A percentile compares a stretch with the other conserved stretches of the same genome.
phyloP scores from a whole-genome alignment of 2,329 filamentous ascomycete species.

The Trichoderma pleuroti region DNA sequence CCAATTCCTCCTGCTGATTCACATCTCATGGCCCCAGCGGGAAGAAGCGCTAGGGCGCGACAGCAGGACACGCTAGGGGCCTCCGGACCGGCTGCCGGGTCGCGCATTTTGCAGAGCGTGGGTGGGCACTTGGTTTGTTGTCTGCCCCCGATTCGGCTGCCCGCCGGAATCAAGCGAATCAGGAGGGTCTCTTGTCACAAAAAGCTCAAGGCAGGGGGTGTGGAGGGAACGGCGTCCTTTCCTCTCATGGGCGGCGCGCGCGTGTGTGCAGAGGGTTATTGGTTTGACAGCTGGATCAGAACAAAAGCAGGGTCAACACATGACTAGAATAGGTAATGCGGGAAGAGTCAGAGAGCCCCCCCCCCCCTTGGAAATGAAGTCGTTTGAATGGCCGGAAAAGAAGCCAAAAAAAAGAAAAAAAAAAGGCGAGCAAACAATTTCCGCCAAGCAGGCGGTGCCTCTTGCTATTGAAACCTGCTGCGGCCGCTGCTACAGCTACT shows the following conservation, averaged over 20 bases:
- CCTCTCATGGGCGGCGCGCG: neutral
- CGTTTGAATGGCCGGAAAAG: neutral
- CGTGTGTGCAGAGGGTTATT: neutral
- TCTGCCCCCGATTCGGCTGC: neutral
- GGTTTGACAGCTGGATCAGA: neutral
- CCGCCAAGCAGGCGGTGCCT: neutral
- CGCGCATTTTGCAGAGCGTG: neutral
- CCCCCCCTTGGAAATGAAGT: neutral
- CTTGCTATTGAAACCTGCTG: neutral
- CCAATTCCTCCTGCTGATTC: neutral
- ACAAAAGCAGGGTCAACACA: neutral
- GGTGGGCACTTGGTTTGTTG: neutral
- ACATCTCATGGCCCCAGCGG: neutral
- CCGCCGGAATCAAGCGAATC: neutral
- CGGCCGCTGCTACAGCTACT: neutral
- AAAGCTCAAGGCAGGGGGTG: neutral
- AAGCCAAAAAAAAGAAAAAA: neutral
- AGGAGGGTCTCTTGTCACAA: neutral
- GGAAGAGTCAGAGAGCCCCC: neutral
- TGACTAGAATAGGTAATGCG: slow-evolving; percentile 5
- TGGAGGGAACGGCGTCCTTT: neutral
- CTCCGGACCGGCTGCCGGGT: slow-evolving; percentile 9
- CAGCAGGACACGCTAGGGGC: slow-evolving; percentile 4
- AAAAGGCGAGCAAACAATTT: neutral
- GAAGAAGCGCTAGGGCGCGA: slow-evolving; percentile 16